A percentile compares a stretch with the other conserved stretches of the same genome.
Conservation (phyloP, 768 basidiomycete species). For the Pleurotus sapidus region DNA sequence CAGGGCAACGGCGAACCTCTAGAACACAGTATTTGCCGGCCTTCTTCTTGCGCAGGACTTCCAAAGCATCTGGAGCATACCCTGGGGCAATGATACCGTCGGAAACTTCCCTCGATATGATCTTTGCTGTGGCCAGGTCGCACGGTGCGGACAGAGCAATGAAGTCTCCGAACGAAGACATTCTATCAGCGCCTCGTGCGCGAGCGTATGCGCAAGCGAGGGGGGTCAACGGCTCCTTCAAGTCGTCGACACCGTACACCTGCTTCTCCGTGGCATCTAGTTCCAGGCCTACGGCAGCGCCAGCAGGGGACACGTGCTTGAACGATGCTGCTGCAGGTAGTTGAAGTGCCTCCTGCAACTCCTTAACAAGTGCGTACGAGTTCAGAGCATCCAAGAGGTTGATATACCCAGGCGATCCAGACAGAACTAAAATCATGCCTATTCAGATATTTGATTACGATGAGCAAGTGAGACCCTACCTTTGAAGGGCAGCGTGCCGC, state of each 20-base stretch:
- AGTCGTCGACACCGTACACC: conserved; percentile 95
- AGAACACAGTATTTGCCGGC: conserved; percentile 98
- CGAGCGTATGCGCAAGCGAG: conserved; percentile 94
- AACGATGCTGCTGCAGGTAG: conserved; percentile 98
- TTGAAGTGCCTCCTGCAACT: conserved; percentile 80
- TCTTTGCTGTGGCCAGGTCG: conserved; percentile 91
- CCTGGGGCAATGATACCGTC: conserved; percentile 98
- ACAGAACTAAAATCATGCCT: conserved; percentile 56
- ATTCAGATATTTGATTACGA: not conserved
- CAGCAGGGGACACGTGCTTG: conserved; percentile 99
- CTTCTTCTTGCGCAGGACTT: conserved; percentile 93
- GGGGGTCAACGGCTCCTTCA: conserved; percentile 85
- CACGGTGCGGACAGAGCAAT: conserved; percentile 92
- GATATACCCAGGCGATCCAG: conserved; percentile 97
- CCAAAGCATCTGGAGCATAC: conserved; percentile 84
- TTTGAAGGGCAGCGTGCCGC: conserved; percentile 91
- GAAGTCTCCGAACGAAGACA: conserved; percentile 99
- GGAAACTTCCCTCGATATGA: conserved; percentile 98
- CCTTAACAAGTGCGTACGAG: conserved; percentile 93
- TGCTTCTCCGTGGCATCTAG: conserved; percentile 84
- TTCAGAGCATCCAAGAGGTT: conserved; percentile 97
- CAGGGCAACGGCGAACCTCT: conserved; percentile 47
- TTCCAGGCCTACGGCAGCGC: conserved; percentile 88
- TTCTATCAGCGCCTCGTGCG: conserved; percentile 95
- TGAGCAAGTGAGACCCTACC: conserved; percentile 37